These are phyloP conservation scores for Ormosia emarginata DNA, from an alignment of 306 rosid genomes.

Conservation along the genomic window DNA sequence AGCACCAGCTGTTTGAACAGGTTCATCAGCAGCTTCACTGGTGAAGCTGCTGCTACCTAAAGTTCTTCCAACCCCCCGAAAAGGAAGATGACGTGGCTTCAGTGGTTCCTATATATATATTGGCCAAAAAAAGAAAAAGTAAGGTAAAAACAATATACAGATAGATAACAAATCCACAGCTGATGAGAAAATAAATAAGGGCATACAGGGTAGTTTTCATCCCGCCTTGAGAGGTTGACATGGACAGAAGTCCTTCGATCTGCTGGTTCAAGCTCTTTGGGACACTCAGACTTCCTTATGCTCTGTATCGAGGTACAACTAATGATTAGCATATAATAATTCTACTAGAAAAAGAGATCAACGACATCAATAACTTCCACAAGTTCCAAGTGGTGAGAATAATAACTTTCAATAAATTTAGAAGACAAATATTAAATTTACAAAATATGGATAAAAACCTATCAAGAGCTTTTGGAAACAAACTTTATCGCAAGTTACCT, in stretches of 20 bases:
- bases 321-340: conserved; percentile 10
- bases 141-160: neutral
- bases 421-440: neutral
- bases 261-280: conserved; percentile 77
- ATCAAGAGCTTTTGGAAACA: neutral
- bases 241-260: conserved; percentile 61
- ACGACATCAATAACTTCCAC: neutral
- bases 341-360: neutral
- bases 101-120: conserved; percentile 57
- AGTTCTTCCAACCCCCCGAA: conserved; percentile 91
- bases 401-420: neutral
- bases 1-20: conserved; percentile 26
- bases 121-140: neutral
- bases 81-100: conserved; percentile 47
- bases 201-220: conserved; percentile 78
- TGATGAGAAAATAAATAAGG: neutral
- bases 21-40: conserved; percentile 35
- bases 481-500: conserved; percentile 45
- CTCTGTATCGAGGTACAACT: conserved; percentile 55
- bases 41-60: conserved; percentile 51
- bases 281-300: conserved; percentile 83
- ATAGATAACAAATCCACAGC: neutral
- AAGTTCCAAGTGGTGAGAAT: neutral
- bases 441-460: neutral
- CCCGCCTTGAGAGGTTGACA: conserved; percentile 58